Evolutionary conservation across 2,329 filamentous ascomycete species (phyloP).

Genomic region (Orbilia javanica): DNA sequence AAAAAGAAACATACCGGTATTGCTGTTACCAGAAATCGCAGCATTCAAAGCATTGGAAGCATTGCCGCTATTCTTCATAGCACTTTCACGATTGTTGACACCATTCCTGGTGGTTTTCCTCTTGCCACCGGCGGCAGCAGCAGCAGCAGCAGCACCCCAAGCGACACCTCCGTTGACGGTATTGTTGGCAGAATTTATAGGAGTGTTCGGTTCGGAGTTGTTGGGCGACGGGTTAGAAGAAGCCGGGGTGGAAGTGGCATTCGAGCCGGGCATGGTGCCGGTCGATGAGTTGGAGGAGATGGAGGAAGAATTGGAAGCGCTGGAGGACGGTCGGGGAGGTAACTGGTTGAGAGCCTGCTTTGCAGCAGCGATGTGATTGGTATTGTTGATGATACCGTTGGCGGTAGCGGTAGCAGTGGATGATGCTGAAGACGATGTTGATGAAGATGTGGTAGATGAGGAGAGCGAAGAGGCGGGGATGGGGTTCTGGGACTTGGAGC

Average conservation of each 20-base stretch:
- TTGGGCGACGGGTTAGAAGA: conserved; percentile 49
- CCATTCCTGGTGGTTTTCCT: conserved; percentile 66
- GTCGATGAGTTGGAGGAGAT: conserved; percentile 62
- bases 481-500: conserved; percentile 91
- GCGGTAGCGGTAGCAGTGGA: not conserved
- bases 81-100: conserved; percentile 63
- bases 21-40: conserved; percentile 59
- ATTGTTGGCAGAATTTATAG: conserved; percentile 65
- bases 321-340: conserved; percentile 49
- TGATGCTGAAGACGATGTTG: conserved; percentile 73
- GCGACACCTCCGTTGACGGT: conserved; percentile 64
- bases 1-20: conserved; percentile 72
- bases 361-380: not conserved
- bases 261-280: conserved; percentile 60
- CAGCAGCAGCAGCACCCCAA: conserved; percentile 62
- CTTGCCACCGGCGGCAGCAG: conserved; percentile 63
- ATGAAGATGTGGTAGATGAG: conserved; percentile 71
- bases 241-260: conserved; percentile 46
- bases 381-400: conserved; percentile 63
- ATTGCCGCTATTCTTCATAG: conserved; percentile 52
- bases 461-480: conserved; percentile 75
- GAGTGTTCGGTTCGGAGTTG: conserved; percentile 63
- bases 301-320: conserved; percentile 61
- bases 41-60: conserved; percentile 54
- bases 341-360: conserved; percentile 25